These are phyloP conservation scores for Oryza punctata DNA, from an alignment of 176 grass and related monocot genomes.

Conservation along the genomic window DNA sequence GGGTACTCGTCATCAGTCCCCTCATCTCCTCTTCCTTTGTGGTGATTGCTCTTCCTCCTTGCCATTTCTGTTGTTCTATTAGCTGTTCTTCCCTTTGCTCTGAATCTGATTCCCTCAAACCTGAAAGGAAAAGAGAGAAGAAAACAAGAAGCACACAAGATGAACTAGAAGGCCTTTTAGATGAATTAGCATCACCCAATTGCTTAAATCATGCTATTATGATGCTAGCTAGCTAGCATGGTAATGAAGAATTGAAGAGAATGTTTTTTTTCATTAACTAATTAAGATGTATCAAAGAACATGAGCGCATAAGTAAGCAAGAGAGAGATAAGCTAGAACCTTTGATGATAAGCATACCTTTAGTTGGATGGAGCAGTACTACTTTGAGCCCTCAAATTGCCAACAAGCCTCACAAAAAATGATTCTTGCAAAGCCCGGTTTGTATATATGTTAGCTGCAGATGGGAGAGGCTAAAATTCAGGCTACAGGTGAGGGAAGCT, in stretches of 20 bases:
- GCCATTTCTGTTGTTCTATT: conserved; percentile 3
- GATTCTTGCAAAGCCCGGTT: conserved; percentile 12
- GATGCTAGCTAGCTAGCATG: neutral
- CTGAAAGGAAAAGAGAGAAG: neutral
- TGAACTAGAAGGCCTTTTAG: neutral
- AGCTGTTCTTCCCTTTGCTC: neutral
- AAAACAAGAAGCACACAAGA: neutral
- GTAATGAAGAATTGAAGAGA: neutral
- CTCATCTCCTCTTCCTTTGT: neutral
- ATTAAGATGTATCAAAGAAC: neutral
- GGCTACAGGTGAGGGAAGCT: conserved; percentile 15
- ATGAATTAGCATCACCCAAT: neutral
- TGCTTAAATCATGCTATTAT: neutral
- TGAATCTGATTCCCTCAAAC: neutral
- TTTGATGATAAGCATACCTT: conserved; percentile 29
- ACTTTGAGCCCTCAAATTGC: conserved; percentile 15
- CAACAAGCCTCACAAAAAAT: neutral
- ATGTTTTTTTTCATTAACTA: neutral
- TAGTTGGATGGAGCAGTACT: neutral
- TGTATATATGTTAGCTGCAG: neutral
- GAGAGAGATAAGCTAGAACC: conserved; percentile 29
- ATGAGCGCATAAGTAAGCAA: neutral
- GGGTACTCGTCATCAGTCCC: neutral
- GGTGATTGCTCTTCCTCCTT: conserved; percentile 17
- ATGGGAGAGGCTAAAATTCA: neutral